Evolutionary conservation across 306 rosid genomes (phyloP).

Genomic region (Vachellia pachyceras): DNA sequence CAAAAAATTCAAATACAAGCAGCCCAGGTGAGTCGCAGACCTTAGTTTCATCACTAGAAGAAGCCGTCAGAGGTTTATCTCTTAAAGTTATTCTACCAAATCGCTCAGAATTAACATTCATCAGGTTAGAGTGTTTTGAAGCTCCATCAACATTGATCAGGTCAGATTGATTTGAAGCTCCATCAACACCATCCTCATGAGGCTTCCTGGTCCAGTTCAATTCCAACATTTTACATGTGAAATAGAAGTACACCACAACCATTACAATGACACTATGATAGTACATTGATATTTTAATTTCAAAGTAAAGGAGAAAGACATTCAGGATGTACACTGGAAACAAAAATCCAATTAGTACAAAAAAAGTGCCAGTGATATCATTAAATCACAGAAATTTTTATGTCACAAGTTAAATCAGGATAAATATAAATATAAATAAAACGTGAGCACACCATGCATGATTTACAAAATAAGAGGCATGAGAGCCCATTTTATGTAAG

Average conservation of each 20-base stretch:
- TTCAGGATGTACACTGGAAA: conserved; percentile 3
- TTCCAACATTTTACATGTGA: conserved; percentile 24
- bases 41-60: conserved; percentile 55
- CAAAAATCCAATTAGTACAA: background rate
- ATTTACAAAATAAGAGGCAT: background rate
- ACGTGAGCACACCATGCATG: background rate
- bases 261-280: background rate
- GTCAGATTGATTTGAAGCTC: conserved; percentile 27
- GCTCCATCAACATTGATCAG: conserved; percentile 37
- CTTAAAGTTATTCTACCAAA: conserved; percentile 43
- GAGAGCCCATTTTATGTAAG: conserved; percentile 15
- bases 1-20: conserved; percentile 55
- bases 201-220: conserved; percentile 45
- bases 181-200: conserved; percentile 48
- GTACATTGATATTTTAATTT: background rate
- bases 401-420: background rate
- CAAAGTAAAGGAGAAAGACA: background rate
- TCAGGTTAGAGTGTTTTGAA: conserved; percentile 25
- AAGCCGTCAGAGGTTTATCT: conserved; percentile 39
- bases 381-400: background rate
- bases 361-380: background rate
- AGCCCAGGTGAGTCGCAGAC: conserved; percentile 37
- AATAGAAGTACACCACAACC: background rate
- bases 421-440: background rate
- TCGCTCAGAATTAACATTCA: conserved; percentile 36